Evolutionary conservation across 352 stramenopile species (phyloP).

Genomic region (Pythium biforme): DNA sequence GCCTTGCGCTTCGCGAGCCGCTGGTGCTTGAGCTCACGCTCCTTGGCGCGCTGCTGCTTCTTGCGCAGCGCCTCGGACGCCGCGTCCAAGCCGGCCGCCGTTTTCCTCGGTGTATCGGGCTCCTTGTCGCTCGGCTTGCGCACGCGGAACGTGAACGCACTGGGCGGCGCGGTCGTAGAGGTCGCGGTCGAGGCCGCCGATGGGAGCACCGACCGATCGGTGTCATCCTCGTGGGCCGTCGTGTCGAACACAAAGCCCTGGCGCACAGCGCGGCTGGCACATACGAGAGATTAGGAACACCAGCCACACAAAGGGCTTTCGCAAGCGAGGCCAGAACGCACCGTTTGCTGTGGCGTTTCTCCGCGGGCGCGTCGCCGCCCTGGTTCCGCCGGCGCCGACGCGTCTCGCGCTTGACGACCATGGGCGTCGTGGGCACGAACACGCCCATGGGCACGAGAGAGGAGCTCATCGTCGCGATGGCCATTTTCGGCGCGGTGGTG

Average conservation of each 20-base stretch:
- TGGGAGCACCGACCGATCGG: constrained; percentile 19
- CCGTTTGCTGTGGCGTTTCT: constrained; percentile 24
- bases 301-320: too few species aligned
- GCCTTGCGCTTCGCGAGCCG: constrained; percentile 44
- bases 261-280: constrained; percentile 18
- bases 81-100: constrained; percentile 33
- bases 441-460: constrained; percentile 16
- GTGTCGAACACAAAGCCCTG: constrained; percentile 61
- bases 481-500: constrained; percentile 8
- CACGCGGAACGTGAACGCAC: constrained; percentile 62
- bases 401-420: constrained; percentile 64
- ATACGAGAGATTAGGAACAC: too few species aligned
- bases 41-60: constrained; percentile 51
- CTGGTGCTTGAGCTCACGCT: constrained; percentile 42
- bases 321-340: too few species aligned
- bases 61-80: constrained; percentile 41
- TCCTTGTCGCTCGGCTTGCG: constrained; percentile 34
- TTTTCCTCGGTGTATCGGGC: constrained; percentile 22
- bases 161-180: not conserved
- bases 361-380: not conserved
- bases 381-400: constrained; percentile 41
- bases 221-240: constrained; percentile 26
- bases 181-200: constrained; percentile 10
- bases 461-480: constrained; percentile 15
- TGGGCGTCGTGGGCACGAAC: constrained; percentile 36